phyloP scores from a whole-genome alignment of 2,329 filamentous ascomycete genomes.

The Trichoderma oligosporum region DNA sequence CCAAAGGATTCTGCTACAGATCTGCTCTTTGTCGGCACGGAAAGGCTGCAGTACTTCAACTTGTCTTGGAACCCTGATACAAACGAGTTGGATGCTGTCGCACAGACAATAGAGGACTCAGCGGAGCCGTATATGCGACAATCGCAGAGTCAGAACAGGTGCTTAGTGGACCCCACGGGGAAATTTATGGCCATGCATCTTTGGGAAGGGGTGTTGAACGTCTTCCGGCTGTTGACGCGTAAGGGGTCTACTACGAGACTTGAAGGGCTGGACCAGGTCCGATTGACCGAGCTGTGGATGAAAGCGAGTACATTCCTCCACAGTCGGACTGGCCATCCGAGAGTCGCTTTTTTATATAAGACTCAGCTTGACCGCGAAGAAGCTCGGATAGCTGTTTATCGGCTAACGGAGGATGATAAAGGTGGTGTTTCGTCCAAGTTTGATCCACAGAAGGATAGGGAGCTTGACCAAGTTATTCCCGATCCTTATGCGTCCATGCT shows the following conservation, averaged over 20 bases:
- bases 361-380: conserved; percentile 49
- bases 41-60: conserved; percentile 87
- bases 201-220: conserved; percentile 57
- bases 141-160: conserved; percentile 77
- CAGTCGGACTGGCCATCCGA: conserved; percentile 55
- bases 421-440: conserved; percentile 53
- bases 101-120: conserved; percentile 50
- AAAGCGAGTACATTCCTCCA: conserved; percentile 56
- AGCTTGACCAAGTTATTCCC: conserved; percentile 50
- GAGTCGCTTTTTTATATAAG: conserved; percentile 57
- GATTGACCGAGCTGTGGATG: conserved; percentile 57
- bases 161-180: conserved; percentile 77
- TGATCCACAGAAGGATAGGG: conserved; percentile 52
- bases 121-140: conserved; percentile 65
- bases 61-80: conserved; percentile 70
- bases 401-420: conserved; percentile 56
- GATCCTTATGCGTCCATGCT: conserved; percentile 57
- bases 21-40: conserved; percentile 87
- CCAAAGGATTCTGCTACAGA: conserved; percentile 72
- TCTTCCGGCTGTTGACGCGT: conserved; percentile 48
- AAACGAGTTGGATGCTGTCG: conserved; percentile 48
- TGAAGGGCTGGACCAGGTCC: conserved; percentile 51
- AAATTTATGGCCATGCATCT: conserved; percentile 55
- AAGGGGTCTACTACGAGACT: conserved; percentile 45
- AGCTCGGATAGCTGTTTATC: conserved; percentile 56